A percentile compares a stretch with the other conserved stretches of the same genome.
Conservation (phyloP, 345 rosid species). For the Erysimum cheiranthoides region DNA sequence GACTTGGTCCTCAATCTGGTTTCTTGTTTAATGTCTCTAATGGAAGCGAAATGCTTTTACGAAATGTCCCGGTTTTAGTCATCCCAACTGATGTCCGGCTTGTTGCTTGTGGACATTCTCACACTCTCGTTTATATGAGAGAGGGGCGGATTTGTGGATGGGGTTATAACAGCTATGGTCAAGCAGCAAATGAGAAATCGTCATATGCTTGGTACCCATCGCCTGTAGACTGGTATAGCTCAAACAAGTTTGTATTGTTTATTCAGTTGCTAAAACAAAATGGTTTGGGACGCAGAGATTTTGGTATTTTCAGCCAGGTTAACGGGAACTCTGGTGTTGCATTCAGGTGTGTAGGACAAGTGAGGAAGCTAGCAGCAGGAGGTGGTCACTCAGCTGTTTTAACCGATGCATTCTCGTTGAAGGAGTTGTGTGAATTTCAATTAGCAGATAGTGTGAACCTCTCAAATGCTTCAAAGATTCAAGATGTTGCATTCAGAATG, state of each 20-base stretch:
- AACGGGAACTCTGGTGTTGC: conserved; percentile 19
- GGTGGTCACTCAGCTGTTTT: conserved; percentile 98
- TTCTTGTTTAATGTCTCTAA: conserved; percentile 68
- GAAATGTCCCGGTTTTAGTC: conserved; percentile 78
- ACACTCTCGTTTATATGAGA: conserved; percentile 71
- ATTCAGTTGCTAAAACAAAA: not conserved
- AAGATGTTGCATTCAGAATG: conserved; percentile 80
- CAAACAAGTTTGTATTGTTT: conserved; percentile 28
- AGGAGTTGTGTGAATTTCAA: conserved; percentile 90
- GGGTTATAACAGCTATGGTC: conserved; percentile 98
- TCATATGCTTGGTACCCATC: conserved; percentile 96
- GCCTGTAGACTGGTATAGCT: conserved; percentile 89
- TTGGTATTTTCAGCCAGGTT: not conserved
- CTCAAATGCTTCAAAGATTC: conserved; percentile 75
- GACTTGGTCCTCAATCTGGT: conserved; percentile 83
- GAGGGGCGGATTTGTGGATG: conserved; percentile 93
- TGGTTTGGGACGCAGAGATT: conserved; percentile 14
- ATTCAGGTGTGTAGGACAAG: conserved; percentile 92
- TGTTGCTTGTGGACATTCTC: conserved; percentile 96
- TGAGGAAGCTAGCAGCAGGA: conserved; percentile 92
- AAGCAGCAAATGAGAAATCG: conserved; percentile 91
- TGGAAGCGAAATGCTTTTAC: conserved; percentile 63
- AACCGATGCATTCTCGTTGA: conserved; percentile 93
- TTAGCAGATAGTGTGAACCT: conserved; percentile 76
- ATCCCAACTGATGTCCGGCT: conserved; percentile 71